Evolutionary conservation across 345 rosid species (phyloP).

Genomic region (Moricandia arvensis): DNA sequence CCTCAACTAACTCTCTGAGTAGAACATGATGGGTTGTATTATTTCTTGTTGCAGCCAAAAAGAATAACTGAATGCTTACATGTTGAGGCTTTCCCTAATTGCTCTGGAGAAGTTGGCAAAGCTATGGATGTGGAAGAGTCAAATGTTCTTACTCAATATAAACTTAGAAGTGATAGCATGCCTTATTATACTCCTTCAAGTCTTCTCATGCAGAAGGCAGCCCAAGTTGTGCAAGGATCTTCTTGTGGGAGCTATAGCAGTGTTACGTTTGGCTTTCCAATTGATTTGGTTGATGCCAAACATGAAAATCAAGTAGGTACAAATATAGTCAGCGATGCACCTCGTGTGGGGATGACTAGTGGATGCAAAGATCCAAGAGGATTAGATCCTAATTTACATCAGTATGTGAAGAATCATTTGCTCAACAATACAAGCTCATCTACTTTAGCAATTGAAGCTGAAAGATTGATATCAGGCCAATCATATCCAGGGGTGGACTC

Average conservation of each 20-base stretch:
- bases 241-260: slow-evolving; percentile 39
- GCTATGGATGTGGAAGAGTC: slow-evolving; percentile 39
- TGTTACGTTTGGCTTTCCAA: slow-evolving; percentile 31
- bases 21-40: slow-evolving; percentile 20
- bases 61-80: slow-evolving; percentile 43
- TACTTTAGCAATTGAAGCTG: slow-evolving; percentile 47
- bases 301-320: slow-evolving; percentile 43
- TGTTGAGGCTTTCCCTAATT: slow-evolving; percentile 41
- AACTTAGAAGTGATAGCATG: slow-evolving; percentile 32
- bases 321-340: slow-evolving; percentile 28
- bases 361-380: slow-evolving; percentile 39
- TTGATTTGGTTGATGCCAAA: slow-evolving; percentile 34
- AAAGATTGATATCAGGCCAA: slow-evolving; percentile 35
- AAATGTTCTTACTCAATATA: slow-evolving; percentile 37
- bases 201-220: slow-evolving; percentile 37
- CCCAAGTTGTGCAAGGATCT: slow-evolving; percentile 40
- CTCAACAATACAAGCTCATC: slow-evolving; percentile 36
- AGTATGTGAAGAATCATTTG: slow-evolving; percentile 38
- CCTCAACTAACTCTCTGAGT: slow-evolving; percentile 10
- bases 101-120: slow-evolving; percentile 42
- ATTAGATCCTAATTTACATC: slow-evolving; percentile 36
- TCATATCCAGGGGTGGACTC: slow-evolving; percentile 42
- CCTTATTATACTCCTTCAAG: slow-evolving; percentile 33
- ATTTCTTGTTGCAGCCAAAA: slow-evolving; percentile 49
- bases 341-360: slow-evolving; percentile 44